Percentiles rank a stretch among this genome's conserved stretches.
Evolutionary conservation across 305 asterid genomes (phyloP).

Genomic region (Fraxinus paxiana): DNA sequence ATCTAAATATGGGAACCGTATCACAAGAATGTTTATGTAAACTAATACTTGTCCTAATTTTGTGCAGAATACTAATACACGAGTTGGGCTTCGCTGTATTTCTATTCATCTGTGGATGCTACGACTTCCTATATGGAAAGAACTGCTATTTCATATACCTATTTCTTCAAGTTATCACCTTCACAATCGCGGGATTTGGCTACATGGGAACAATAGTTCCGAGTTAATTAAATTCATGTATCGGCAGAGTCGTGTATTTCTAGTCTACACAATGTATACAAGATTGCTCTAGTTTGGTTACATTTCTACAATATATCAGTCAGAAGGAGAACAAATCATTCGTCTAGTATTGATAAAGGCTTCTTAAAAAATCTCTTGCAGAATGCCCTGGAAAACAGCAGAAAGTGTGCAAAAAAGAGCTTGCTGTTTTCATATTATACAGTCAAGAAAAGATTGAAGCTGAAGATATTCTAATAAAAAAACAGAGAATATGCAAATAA

Average conservation of each 20-base stretch:
- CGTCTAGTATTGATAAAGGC: constrained; percentile 14
- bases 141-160: constrained; percentile 69
- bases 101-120: constrained; percentile 79
- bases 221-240: constrained; percentile 13
- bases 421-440: constrained; percentile 17
- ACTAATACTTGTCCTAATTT: background rate
- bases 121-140: constrained; percentile 73
- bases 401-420: constrained; percentile 10
- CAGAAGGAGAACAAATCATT: background rate
- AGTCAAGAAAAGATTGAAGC: constrained; percentile 34
- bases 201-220: constrained; percentile 75
- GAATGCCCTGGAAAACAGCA: constrained; percentile 3
- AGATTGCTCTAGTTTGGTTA: constrained; percentile 20
- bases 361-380: background rate
- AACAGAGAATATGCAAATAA: constrained; percentile 33
- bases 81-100: constrained; percentile 78
- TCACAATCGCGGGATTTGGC: constrained; percentile 83
- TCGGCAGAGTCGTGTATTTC: background rate
- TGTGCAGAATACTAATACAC: constrained; percentile 54
- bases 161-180: constrained; percentile 77
- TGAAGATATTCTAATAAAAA: constrained; percentile 13
- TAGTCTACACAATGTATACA: constrained; percentile 21
- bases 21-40: background rate
- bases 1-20: background rate
- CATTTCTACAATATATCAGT: background rate